Evolutionary conservation across 306 rosid species (phyloP).

Genomic region (Rosa lucieae): DNA sequence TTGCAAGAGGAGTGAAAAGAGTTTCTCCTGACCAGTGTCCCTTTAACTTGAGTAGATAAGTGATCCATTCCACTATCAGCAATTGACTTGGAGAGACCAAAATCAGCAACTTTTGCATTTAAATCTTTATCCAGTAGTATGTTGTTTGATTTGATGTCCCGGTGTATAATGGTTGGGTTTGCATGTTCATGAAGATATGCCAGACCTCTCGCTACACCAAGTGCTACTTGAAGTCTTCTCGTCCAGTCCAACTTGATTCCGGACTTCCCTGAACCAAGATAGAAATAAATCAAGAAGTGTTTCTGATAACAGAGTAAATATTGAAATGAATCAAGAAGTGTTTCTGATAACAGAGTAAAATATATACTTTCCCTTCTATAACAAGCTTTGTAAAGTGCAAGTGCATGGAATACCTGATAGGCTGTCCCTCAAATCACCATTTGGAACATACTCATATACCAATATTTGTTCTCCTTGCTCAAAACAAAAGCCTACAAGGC

Average conservation of each 20-base stretch:
- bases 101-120: slow-evolving; percentile 80
- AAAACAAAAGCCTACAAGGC: slow-evolving; percentile 73
- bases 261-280: slow-evolving; percentile 48
- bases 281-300: not conserved
- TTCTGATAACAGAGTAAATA: too few relatives aligned
- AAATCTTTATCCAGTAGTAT: slow-evolving; percentile 64
- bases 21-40: slow-evolving; percentile 55
- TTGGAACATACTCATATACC: slow-evolving; percentile 70
- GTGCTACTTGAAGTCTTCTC: slow-evolving; percentile 58
- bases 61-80: slow-evolving; percentile 45
- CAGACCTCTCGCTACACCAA: slow-evolving; percentile 75
- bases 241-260: slow-evolving; percentile 74
- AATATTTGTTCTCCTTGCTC: slow-evolving; percentile 84
- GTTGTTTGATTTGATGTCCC: slow-evolving; percentile 80
- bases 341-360: too few relatives aligned
- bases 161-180: slow-evolving; percentile 77
- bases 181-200: slow-evolving; percentile 78
- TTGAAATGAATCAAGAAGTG: not conserved
- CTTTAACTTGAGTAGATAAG: slow-evolving; percentile 76
- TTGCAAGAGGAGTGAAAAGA: not conserved
- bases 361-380: not conserved
- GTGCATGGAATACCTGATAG: slow-evolving; percentile 56
- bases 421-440: slow-evolving; percentile 64
- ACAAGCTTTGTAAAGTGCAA: not conserved
- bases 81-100: slow-evolving; percentile 76